phyloP scores from a whole-genome alignment of 495 filamentous ascomycete genomes.

The Penicillium soppii region DNA sequence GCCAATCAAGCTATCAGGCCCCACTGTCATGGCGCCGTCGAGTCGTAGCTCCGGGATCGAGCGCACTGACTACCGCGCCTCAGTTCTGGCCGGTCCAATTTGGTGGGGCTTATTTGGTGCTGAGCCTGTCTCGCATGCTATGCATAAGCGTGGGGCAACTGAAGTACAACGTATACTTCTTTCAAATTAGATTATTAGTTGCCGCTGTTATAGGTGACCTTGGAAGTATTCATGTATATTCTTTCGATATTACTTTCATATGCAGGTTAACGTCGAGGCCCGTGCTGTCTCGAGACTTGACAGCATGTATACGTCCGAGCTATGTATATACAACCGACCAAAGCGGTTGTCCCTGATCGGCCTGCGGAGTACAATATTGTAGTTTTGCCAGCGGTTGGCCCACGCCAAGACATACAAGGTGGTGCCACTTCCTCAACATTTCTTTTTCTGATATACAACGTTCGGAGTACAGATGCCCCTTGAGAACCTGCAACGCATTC shows the following conservation, averaged over 20 bases:
- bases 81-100: conserved; percentile 21
- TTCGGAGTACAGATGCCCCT: conserved; percentile 2
- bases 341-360: conserved; percentile 11
- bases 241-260: not conserved
- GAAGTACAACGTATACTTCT: not conserved
- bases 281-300: not conserved
- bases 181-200: not conserved
- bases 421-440: conserved; percentile 4
- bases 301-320: not conserved
- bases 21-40: conserved; percentile 18
- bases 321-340: not conserved
- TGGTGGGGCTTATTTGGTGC: conserved; percentile 2
- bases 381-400: not conserved
- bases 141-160: conserved; percentile 13
- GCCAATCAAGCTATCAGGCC: conserved; percentile 13
- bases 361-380: too few relatives aligned
- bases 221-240: not conserved
- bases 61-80: conserved; percentile 28
- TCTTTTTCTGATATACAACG: not conserved
- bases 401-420: conserved; percentile 2
- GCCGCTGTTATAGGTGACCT: not conserved
- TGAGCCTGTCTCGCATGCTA: not conserved
- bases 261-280: not conserved
- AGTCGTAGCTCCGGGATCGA: conserved; percentile 19
- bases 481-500: not conserved